A percentile compares a stretch with the other conserved stretches of the same genome.
Conservation (phyloP, 2,329 filamentous ascomycete genomes). For the Fusarium coffeatum region DNA sequence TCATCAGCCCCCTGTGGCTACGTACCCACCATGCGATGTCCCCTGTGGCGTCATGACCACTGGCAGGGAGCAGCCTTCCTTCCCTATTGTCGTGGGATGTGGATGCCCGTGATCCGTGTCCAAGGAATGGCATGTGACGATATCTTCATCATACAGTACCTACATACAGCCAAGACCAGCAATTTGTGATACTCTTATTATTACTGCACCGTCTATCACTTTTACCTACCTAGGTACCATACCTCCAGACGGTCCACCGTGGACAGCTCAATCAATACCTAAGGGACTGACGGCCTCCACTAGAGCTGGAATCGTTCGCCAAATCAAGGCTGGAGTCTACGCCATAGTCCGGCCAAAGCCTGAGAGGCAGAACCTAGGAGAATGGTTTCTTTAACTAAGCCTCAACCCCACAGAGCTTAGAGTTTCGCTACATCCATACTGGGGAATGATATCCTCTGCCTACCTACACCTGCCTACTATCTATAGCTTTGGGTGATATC, state of each 20-base stretch:
- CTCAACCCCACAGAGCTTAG: conserved; percentile 28
- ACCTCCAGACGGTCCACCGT: neutral
- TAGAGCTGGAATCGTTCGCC: conserved; percentile 39
- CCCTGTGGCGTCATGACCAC: conserved; percentile 19
- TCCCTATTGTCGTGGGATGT: neutral
- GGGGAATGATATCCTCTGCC: conserved; percentile 31
- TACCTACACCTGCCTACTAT: conserved; percentile 9
- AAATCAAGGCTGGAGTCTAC: conserved; percentile 8
- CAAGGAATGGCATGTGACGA: conserved; percentile 31
- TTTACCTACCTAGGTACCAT: neutral
- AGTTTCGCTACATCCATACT: conserved; percentile 13
- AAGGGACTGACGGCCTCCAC: conserved; percentile 33
- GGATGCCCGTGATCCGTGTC: neutral
- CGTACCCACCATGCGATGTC: neutral
- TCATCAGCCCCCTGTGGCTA: conserved; percentile 32
- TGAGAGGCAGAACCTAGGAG: conserved; percentile 14
- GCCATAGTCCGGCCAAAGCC: neutral
- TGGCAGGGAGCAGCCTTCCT: conserved; percentile 5
- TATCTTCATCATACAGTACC: conserved; percentile 19
- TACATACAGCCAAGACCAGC: neutral
- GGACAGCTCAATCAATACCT: conserved; percentile 25
- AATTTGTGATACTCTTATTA: neutral
- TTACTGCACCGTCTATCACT: neutral
- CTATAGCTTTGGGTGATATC: conserved; percentile 1
- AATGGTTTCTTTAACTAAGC: conserved; percentile 51